A percentile compares a stretch with the other conserved stretches of the same genome.
Evolutionary conservation across 371 early-diverging fungal genomes (phyloP).

Genomic region (Apophysomyces variabilis): DNA sequence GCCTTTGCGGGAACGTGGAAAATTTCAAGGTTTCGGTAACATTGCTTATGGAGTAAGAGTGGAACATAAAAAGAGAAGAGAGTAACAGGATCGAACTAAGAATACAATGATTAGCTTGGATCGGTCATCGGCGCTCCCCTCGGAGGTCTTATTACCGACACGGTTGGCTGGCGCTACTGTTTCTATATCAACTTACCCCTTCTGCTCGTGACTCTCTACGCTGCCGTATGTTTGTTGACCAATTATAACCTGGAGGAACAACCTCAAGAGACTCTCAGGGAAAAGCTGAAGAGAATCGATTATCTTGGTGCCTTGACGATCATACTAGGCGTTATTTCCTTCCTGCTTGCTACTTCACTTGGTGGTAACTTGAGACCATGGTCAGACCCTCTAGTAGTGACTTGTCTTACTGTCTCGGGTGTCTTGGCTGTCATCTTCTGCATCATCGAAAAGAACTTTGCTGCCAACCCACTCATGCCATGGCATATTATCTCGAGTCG

Average conservation of each 20-base stretch:
- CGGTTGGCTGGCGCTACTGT: conserved; percentile 62
- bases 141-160: conserved; percentile 62
- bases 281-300: conserved; percentile 67
- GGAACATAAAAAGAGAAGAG: not conserved
- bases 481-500: conserved; percentile 47
- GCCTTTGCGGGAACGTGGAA: conserved; percentile 55
- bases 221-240: conserved; percentile 40
- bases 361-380: conserved; percentile 67
- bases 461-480: conserved; percentile 64
- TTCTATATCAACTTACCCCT: conserved; percentile 83
- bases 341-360: conserved; percentile 68
- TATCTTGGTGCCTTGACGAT: conserved; percentile 62
- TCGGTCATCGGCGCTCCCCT: conserved; percentile 74
- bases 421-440: conserved; percentile 53
- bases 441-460: conserved; percentile 62
- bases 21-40: conserved; percentile 52
- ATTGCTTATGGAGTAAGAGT: conserved; percentile 48
- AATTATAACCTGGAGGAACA: conserved; percentile 48
- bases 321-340: conserved; percentile 53
- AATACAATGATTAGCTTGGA: conserved; percentile 66
- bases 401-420: conserved; percentile 55
- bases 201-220: conserved; percentile 58
- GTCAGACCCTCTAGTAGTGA: conserved; percentile 63
- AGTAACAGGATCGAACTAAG: conserved; percentile 28
- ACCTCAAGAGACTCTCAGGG: conserved; percentile 33